phyloP scores from a whole-genome alignment of 1,284 basidiomycete genomes.

The Bjerkandera adusta region DNA sequence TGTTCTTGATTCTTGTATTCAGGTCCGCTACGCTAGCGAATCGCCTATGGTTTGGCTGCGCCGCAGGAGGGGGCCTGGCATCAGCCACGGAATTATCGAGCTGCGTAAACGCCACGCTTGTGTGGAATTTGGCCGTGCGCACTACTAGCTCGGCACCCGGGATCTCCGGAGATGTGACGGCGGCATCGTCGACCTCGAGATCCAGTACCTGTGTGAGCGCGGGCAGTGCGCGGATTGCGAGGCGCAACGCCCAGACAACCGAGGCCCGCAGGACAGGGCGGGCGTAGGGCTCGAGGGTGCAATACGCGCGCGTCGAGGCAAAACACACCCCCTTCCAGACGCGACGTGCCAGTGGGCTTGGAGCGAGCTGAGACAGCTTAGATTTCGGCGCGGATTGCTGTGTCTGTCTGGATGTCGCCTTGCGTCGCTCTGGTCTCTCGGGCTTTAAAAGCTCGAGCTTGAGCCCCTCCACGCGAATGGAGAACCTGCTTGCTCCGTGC shows the following conservation, averaged over 20 bases:
- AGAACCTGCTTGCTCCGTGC: slow-evolving; percentile 47
- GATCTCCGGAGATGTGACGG: slow-evolving; percentile 46
- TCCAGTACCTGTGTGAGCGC: slow-evolving; percentile 61
- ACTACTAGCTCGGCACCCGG: slow-evolving; percentile 49
- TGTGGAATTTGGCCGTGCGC: slow-evolving; percentile 50
- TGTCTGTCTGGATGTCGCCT: slow-evolving; percentile 8
- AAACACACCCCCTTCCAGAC: not conserved
- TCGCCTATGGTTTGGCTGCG: slow-evolving; percentile 21
- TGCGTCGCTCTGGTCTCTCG: not conserved
- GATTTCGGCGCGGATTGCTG: slow-evolving; percentile 1
- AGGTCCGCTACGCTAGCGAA: slow-evolving; percentile 53
- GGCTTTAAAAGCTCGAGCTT: slow-evolving; percentile 48
- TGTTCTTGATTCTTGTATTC: slow-evolving; percentile 57
- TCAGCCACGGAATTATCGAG: slow-evolving; percentile 36
- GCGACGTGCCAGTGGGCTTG: not conserved
- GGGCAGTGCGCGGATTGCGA: slow-evolving; percentile 62
- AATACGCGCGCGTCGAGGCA: slow-evolving; percentile 29
- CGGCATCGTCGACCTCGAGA: slow-evolving; percentile 58
- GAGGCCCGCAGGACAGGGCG: slow-evolving; percentile 58
- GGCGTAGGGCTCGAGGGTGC: slow-evolving; percentile 53
- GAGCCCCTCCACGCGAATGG: slow-evolving; percentile 59
- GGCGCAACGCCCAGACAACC: slow-evolving; percentile 52
- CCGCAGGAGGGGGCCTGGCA: slow-evolving; percentile 23
- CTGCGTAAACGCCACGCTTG: slow-evolving; percentile 53
- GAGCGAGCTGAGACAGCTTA: not conserved